Conservation (phyloP, 805 yeast species). For the Grigorovia humatica region DNA sequence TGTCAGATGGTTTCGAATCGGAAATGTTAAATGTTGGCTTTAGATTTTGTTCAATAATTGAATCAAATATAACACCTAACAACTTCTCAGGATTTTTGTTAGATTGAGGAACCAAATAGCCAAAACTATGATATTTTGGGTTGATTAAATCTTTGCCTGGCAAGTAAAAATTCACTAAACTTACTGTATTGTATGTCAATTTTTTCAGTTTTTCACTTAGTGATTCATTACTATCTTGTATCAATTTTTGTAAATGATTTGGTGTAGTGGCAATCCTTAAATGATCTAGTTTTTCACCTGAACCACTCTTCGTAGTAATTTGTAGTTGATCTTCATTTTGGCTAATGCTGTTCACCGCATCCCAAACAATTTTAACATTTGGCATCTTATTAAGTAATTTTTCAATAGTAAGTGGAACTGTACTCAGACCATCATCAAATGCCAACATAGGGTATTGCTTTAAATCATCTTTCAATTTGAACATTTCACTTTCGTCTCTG, state of each 20-base stretch:
- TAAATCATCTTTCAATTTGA: slow-evolving; percentile 29
- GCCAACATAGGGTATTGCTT: slow-evolving; percentile 53
- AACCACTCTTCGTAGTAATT: not conserved
- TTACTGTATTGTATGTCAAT: slow-evolving; percentile 36
- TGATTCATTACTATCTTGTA: slow-evolving; percentile 12
- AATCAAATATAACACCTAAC: slow-evolving; percentile 85
- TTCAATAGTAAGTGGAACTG: slow-evolving; percentile 38
- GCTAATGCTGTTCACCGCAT: slow-evolving; percentile 6
- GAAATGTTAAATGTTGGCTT: slow-evolving; percentile 11
- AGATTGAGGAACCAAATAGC: slow-evolving; percentile 66
- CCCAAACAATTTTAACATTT: slow-evolving; percentile 25
- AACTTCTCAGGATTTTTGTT: slow-evolving; percentile 42
- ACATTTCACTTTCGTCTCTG: slow-evolving; percentile 31
- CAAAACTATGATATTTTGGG: slow-evolving; percentile 55
- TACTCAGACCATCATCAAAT: slow-evolving; percentile 45
- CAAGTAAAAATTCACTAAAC: slow-evolving; percentile 59
- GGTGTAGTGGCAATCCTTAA: slow-evolving; percentile 51
- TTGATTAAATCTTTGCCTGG: slow-evolving; percentile 35
- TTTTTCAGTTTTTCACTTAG: slow-evolving; percentile 17
- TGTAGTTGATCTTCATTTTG: not conserved
- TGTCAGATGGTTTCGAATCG: slow-evolving; percentile 3
- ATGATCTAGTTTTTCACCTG: slow-evolving; percentile 36
- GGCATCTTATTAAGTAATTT: slow-evolving; percentile 28
- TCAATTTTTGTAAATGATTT: slow-evolving; percentile 29
- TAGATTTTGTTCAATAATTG: slow-evolving; percentile 61